Percentiles rank a stretch among this genome's conserved stretches.
phyloP scores from a whole-genome alignment of 169 alveolate species.

The Plasmodium vinckei region DNA sequence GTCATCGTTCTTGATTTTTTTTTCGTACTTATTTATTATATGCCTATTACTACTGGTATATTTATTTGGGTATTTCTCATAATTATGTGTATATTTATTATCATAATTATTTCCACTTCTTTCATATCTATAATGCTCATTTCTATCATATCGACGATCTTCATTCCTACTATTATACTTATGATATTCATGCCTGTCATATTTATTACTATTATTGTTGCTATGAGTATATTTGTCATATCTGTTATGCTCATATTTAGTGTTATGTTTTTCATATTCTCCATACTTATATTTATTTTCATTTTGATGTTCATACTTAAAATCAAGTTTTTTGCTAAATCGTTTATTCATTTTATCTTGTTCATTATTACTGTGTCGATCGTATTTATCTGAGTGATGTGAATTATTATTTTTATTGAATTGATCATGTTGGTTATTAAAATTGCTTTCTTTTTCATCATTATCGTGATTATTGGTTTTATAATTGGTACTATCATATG shows the following conservation, averaged over 20 bases:
- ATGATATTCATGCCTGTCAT: background rate
- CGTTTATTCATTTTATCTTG: background rate
- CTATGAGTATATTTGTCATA: background rate
- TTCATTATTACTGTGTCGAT: background rate
- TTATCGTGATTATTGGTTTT: background rate
- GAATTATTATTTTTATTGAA: background rate
- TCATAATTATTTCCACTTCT: background rate
- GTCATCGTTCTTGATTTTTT: background rate
- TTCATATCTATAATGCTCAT: background rate
- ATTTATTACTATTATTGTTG: background rate
- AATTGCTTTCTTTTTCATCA: background rate
- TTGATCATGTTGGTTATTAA: background rate
- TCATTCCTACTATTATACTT: background rate
- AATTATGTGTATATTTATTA: background rate
- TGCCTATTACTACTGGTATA: background rate
- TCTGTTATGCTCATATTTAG: background rate
- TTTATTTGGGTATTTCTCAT: slow-evolving; percentile 3
- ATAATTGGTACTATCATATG: background rate
- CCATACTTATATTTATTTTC: slow-evolving; percentile 5
- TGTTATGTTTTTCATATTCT: background rate
- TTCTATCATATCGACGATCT: background rate
- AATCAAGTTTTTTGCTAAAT: background rate
- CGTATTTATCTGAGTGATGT: background rate
- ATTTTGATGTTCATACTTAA: background rate
- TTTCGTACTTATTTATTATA: background rate